Evolutionary conservation across 2,329 filamentous ascomycete species (phyloP).

Genomic region (Colletotrichum musicola): DNA sequence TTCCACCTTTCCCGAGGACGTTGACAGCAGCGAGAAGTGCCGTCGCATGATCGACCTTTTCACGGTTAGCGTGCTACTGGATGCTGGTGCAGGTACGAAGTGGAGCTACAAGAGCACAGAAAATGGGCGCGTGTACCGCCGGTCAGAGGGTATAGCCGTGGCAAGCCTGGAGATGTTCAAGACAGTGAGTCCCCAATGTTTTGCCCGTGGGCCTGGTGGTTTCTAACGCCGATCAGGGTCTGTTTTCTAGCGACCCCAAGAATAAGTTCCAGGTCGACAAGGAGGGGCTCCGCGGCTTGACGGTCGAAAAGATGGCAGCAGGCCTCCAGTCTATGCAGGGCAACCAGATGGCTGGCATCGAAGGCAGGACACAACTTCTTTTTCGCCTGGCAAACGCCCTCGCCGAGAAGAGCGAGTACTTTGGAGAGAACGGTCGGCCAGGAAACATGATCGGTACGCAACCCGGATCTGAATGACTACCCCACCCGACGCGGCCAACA

Average conservation of each 20-base stretch:
- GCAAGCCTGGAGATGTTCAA: slow-evolving; percentile 93
- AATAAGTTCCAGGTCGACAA: slow-evolving; percentile 94
- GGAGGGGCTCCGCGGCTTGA: slow-evolving; percentile 80
- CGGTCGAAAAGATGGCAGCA: slow-evolving; percentile 78
- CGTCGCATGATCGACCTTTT: slow-evolving; percentile 83
- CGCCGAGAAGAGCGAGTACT: slow-evolving; percentile 81
- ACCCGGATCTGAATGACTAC: not conserved
- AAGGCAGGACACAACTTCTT: slow-evolving; percentile 85
- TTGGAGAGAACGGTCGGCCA: slow-evolving; percentile 85
- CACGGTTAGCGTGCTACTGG: slow-evolving; percentile 82
- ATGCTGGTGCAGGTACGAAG: slow-evolving; percentile 88
- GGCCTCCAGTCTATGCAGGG: slow-evolving; percentile 86
- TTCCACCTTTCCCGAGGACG: slow-evolving; percentile 74
- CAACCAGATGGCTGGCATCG: slow-evolving; percentile 86
- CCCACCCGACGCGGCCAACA: not conserved
- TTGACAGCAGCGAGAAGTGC: slow-evolving; percentile 80
- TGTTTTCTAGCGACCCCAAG: slow-evolving; percentile 84
- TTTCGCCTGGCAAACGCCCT: slow-evolving; percentile 82
- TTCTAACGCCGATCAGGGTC: slow-evolving; percentile 62
- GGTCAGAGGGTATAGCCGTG: slow-evolving; percentile 89
- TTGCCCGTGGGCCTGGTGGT: not conserved
- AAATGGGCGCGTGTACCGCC: slow-evolving; percentile 83
- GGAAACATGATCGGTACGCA: slow-evolving; percentile 91
- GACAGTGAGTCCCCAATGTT: slow-evolving; percentile 55
- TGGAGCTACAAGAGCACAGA: slow-evolving; percentile 96